phyloP scores from a whole-genome alignment of 352 stramenopile genomes.

The Pythium brassicae region DNA sequence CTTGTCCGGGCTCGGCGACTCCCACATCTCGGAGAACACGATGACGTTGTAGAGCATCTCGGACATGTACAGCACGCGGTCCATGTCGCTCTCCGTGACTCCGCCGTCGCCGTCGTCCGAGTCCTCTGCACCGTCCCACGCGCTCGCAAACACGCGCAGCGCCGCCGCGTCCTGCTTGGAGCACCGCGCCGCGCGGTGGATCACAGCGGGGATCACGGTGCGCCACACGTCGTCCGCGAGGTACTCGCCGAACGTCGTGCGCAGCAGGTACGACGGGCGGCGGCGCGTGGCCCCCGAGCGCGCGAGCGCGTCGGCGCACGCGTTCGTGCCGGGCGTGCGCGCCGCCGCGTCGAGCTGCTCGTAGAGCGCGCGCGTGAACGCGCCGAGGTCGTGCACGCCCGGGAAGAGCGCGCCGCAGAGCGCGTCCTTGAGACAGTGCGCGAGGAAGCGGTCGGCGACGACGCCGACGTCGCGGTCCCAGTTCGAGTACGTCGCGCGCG shows the following conservation, averaged over 20 bases:
- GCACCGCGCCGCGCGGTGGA: slow-evolving; percentile 49
- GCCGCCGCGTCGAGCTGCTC: slow-evolving; percentile 42
- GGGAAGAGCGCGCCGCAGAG: slow-evolving; percentile 70
- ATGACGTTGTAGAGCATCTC: slow-evolving; percentile 79
- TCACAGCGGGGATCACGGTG: slow-evolving; percentile 44
- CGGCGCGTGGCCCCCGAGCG: slow-evolving; percentile 28
- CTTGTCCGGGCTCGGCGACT: slow-evolving; percentile 47
- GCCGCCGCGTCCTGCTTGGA: slow-evolving; percentile 28
- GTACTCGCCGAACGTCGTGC: slow-evolving; percentile 53
- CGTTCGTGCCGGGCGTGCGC: slow-evolving; percentile 29
- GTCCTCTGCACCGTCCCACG: slow-evolving; percentile 13
- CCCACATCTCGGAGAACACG: slow-evolving; percentile 78
- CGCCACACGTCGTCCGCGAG: slow-evolving; percentile 41
- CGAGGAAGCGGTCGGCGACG: slow-evolving; percentile 51
- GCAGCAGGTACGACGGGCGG: slow-evolving; percentile 73
- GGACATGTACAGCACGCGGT: slow-evolving; percentile 52
- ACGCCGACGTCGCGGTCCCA: slow-evolving; percentile 74
- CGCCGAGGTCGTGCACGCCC: slow-evolving; percentile 35
- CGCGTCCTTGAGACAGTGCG: slow-evolving; percentile 42
- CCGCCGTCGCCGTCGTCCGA: slow-evolving; percentile 27
- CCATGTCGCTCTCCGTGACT: too few species aligned
- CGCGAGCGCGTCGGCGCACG: slow-evolving; percentile 41
- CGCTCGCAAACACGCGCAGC: slow-evolving; percentile 26
- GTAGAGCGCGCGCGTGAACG: slow-evolving; percentile 52
- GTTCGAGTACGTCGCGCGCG: slow-evolving; percentile 71